phyloP scores from a whole-genome alignment of 495 filamentous ascomycete species.

The Aspergillus coremiiformis region DNA sequence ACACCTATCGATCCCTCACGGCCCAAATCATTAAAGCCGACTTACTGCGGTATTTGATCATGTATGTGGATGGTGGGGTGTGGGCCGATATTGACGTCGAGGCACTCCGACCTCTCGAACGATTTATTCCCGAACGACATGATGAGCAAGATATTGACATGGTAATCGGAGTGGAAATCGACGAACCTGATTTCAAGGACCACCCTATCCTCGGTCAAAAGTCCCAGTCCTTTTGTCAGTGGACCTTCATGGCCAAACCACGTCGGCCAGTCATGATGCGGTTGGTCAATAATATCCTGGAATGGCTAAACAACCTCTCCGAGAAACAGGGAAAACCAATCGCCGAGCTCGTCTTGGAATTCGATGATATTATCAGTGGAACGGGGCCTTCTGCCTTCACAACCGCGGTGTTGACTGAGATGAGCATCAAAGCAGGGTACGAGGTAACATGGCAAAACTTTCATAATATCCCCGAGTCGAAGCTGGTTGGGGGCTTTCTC shows the following conservation, averaged over 20 bases:
- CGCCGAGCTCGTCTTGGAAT: slow-evolving; percentile 50
- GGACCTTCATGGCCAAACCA: slow-evolving; percentile 60
- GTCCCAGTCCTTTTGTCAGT: slow-evolving; percentile 58
- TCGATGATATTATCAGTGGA: slow-evolving; percentile 59
- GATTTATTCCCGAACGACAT: slow-evolving; percentile 38
- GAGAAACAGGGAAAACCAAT: slow-evolving; percentile 45
- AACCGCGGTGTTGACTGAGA: slow-evolving; percentile 50
- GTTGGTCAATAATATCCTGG: slow-evolving; percentile 52
- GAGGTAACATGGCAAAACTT: slow-evolving; percentile 48
- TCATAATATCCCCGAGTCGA: slow-evolving; percentile 52
- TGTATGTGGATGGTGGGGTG: slow-evolving; percentile 47
- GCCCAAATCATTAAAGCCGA: slow-evolving; percentile 52
- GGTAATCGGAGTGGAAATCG: slow-evolving; percentile 59
- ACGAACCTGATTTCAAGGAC: slow-evolving; percentile 52
- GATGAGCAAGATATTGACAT: slow-evolving; percentile 47
- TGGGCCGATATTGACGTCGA: slow-evolving; percentile 47
- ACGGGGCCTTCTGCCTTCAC: slow-evolving; percentile 64
- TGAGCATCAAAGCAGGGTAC: slow-evolving; percentile 32
- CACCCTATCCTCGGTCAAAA: slow-evolving; percentile 56
- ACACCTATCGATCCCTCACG: slow-evolving; percentile 48
- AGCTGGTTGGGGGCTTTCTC: slow-evolving; percentile 47
- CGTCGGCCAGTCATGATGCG: slow-evolving; percentile 54
- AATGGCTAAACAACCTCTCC: slow-evolving; percentile 50
- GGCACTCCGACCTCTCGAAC: slow-evolving; percentile 34
- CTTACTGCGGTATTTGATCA: slow-evolving; percentile 46